Conservation (phyloP, 768 basidiomycete species). For the Russula emetica region DNA sequence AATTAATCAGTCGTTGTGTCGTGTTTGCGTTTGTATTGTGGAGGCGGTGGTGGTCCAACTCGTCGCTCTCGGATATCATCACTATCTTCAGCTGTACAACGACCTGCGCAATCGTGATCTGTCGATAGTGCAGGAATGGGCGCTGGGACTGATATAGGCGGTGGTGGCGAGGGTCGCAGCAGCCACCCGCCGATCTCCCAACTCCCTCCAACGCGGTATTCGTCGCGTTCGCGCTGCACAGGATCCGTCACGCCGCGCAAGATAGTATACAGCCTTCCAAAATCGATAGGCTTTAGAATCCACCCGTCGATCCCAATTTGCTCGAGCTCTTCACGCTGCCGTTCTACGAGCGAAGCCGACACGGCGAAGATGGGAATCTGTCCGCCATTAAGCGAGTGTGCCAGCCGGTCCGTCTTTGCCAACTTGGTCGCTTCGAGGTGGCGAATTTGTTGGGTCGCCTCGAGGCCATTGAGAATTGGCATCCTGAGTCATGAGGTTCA, state of each 20-base stretch:
- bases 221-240: conserved; percentile 46
- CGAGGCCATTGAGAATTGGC: conserved; percentile 74
- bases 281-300: conserved; percentile 81
- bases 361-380: conserved; percentile 80
- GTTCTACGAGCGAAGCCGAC: conserved; percentile 63
- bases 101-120: not conserved
- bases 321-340: conserved; percentile 50
- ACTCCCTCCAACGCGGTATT: conserved; percentile 48
- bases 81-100: not conserved
- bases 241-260: conserved; percentile 56
- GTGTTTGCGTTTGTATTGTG: not conserved
- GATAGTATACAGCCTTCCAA: conserved; percentile 56
- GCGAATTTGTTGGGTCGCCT: conserved; percentile 64
- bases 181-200: conserved; percentile 70
- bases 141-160: not conserved
- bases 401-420: conserved; percentile 34
- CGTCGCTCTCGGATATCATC: not conserved
- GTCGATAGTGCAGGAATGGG: too few relatives aligned
- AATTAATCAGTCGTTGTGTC: too few relatives aligned
- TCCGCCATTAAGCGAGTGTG: conserved; percentile 48
- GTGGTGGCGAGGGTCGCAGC: conserved; percentile 2
- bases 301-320: conserved; percentile 69
- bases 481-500: conserved; percentile 43
- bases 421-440: conserved; percentile 44
- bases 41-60: not conserved